Conservation (phyloP, 768 basidiomycete genomes). For the Cystobasidium tubakii region DNA sequence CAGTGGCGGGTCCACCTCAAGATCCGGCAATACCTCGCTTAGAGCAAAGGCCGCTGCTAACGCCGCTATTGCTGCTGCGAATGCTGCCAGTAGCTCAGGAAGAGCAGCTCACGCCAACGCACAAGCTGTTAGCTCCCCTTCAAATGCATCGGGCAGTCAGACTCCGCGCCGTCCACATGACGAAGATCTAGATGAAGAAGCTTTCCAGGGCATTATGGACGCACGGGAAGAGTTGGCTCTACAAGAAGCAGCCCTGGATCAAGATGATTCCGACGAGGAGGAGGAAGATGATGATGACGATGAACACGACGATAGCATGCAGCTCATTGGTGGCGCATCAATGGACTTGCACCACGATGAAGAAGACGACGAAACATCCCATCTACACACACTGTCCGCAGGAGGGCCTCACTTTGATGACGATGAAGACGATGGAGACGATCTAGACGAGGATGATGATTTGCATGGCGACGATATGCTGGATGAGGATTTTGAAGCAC, state of each 20-base stretch:
- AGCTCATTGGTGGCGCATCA: neutral
- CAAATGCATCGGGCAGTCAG: neutral
- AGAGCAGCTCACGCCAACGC: conserved; percentile 6
- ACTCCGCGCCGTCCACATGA: conserved; percentile 13
- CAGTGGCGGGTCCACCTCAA: neutral
- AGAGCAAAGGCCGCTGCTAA: conserved; percentile 23
- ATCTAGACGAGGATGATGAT: conserved; percentile 26
- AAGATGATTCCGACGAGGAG: conserved; percentile 35
- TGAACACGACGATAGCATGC: neutral
- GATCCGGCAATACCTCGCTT: conserved; percentile 8
- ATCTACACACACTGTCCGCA: neutral
- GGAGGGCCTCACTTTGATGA: conserved; percentile 20
- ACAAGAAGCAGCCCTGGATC: conserved; percentile 24
- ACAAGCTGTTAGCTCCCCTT: neutral
- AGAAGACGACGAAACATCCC: neutral
- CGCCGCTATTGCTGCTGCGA: conserved; percentile 17
- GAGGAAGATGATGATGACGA: conserved; percentile 15
- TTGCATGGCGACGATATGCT: neutral
- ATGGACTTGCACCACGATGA: conserved; percentile 33
- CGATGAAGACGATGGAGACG: conserved; percentile 12
- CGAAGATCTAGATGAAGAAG: conserved; percentile 18
- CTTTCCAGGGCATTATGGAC: conserved; percentile 1
- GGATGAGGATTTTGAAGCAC: conserved; percentile 21
- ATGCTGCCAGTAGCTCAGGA: neutral
- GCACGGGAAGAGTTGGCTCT: conserved; percentile 4